phyloP scores from a whole-genome alignment of 2,329 filamentous ascomycete species.

The Exophiala viscosa region DNA sequence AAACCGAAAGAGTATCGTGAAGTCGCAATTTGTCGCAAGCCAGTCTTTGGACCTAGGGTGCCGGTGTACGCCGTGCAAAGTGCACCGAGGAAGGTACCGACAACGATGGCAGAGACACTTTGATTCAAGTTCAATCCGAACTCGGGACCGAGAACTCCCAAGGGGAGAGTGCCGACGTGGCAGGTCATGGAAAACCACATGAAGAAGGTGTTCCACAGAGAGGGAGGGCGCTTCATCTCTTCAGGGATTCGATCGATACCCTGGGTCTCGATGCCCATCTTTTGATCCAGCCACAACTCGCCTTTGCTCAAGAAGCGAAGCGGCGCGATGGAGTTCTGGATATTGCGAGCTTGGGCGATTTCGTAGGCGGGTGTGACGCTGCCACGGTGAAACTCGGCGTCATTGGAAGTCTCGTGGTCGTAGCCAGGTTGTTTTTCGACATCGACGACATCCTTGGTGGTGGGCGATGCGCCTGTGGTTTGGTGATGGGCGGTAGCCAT shows the following conservation, averaged over 20 bases:
- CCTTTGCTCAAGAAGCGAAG: conserved; percentile 21
- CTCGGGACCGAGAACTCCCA: conserved; percentile 46
- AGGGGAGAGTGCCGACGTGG: conserved; percentile 38
- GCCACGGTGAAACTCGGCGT: conserved; percentile 14
- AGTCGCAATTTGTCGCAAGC: conserved; percentile 31
- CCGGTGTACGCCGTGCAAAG: conserved; percentile 41
- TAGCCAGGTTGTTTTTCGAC: conserved; percentile 11
- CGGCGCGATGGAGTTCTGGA: conserved; percentile 22
- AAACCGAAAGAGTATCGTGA: conserved; percentile 33
- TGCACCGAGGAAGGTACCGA: conserved; percentile 41
- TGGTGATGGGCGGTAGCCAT: conserved; percentile 8
- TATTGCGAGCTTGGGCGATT: conserved; percentile 18
- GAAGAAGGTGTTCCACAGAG: conserved; percentile 42
- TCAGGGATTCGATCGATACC: conserved; percentile 47
- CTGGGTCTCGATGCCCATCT: conserved; percentile 47
- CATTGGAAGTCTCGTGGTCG: not conserved
- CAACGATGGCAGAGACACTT: conserved; percentile 39
- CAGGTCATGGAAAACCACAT: conserved; percentile 46
- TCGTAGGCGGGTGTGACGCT: conserved; percentile 23
- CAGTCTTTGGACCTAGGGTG: conserved; percentile 42
- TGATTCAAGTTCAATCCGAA: conserved; percentile 47
- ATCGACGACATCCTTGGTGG: conserved; percentile 15
- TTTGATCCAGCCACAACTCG: conserved; percentile 44
- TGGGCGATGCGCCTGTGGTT: not conserved
- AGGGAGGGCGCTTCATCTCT: conserved; percentile 43